Evolutionary conservation across 129 eudicot genomes (phyloP).

Genomic region (Pittosporum tobira): DNA sequence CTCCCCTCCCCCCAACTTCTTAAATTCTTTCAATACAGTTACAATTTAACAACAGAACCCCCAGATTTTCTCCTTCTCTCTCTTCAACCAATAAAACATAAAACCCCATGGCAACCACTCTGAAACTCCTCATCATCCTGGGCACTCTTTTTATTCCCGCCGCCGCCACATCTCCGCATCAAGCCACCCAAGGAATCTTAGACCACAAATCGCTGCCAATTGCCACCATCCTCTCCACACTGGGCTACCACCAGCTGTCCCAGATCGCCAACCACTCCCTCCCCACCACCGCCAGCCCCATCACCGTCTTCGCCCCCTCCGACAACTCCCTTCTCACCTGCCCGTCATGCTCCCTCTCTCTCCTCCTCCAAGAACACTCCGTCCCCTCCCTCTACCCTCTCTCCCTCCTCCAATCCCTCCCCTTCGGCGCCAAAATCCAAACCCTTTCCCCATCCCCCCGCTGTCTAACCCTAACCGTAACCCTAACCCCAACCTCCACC

Average conservation of each 20-base stretch:
- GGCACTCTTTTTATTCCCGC: not conserved
- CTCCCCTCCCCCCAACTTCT: not conserved
- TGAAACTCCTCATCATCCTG: not conserved
- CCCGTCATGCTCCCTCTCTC: conserved; percentile 55
- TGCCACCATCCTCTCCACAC: conserved; percentile 46
- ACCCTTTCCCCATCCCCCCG: conserved; percentile 43
- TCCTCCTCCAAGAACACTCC: conserved; percentile 70
- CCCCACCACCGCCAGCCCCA: conserved; percentile 22
- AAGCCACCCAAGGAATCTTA: not conserved
- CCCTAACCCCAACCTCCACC: conserved; percentile 16
- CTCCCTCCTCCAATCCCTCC: conserved; percentile 38
- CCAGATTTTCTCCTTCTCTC: not conserved
- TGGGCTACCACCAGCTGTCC: conserved; percentile 47
- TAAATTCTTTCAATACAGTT: no score
- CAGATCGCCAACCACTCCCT: conserved; percentile 26
- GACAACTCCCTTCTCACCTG: conserved; percentile 67
- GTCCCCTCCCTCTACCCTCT: conserved; percentile 53
- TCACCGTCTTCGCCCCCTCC: conserved; percentile 69
- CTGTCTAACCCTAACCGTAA: conserved; percentile 68
- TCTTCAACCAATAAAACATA: not conserved
- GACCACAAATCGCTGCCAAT: conserved; percentile 9
- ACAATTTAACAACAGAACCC: not conserved
- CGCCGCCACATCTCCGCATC: conserved; percentile 3
- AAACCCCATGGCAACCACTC: not conserved
- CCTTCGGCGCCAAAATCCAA: conserved; percentile 65